Evolutionary conservation across 495 filamentous ascomycete genomes (phyloP).

Genomic region (Pyronema domesticum): DNA sequence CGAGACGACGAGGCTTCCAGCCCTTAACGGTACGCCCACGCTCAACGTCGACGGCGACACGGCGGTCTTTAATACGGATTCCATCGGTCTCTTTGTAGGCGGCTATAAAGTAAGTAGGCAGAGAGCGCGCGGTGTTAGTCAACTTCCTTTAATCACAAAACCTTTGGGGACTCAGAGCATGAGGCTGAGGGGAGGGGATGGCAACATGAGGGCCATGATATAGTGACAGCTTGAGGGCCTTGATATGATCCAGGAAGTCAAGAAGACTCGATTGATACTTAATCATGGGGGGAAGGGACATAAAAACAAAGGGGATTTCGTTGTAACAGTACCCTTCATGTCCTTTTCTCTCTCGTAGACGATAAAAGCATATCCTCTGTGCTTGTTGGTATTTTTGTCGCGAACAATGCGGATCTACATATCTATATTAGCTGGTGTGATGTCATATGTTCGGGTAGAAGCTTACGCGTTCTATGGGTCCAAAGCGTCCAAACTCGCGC

Average conservation of each 20-base stretch:
- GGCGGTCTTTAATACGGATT: constrained; percentile 77
- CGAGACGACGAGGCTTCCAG: constrained; percentile 83
- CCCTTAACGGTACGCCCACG: constrained; percentile 85
- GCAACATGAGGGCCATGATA: background rate
- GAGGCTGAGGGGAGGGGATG: constrained; percentile 6
- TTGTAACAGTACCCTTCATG: constrained; percentile 78
- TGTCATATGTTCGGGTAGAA: background rate
- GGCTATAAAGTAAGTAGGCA: constrained; percentile 29
- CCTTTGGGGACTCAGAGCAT: background rate
- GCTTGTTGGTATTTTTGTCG: constrained; percentile 60
- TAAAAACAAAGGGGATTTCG: constrained; percentile 24
- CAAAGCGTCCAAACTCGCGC: constrained; percentile 84
- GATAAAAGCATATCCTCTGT: constrained; percentile 89
- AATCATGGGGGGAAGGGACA: constrained; percentile 25
- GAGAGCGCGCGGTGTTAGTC: constrained; percentile 25
- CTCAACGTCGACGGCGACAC: constrained; percentile 88
- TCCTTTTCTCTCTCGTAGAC: constrained; percentile 95
- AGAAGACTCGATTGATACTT: constrained; percentile 2
- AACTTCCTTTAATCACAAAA: constrained; percentile 12
- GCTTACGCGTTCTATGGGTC: constrained; percentile 79
- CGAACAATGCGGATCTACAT: constrained; percentile 71
- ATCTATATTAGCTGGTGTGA: constrained; percentile 5
- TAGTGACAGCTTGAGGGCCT: background rate
- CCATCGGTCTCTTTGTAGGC: constrained; percentile 80
- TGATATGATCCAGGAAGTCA: background rate